Evolutionary conservation across 75 land plant genomes (phyloP).

Genomic region (Cryptomeria japonica): DNA sequence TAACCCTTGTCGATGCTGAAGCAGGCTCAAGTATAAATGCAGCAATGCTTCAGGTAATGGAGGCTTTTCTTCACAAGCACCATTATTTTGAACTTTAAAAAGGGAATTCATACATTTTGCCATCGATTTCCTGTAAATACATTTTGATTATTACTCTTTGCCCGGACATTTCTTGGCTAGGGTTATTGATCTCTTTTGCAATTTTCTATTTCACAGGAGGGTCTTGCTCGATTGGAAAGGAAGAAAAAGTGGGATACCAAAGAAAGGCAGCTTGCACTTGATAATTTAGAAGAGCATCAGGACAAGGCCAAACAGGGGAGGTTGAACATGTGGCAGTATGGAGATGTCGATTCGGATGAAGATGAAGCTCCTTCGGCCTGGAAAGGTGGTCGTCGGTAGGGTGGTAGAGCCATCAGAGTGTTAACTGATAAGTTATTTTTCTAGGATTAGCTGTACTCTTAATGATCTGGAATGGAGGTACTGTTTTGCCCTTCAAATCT

Average conservation of each 20-base stretch:
- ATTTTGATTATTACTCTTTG: neutral
- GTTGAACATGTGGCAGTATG: slow-evolving; percentile 88
- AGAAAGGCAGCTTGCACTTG: slow-evolving; percentile 66
- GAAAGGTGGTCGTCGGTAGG: slow-evolving; percentile 58
- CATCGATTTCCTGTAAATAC: neutral
- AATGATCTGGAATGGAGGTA: neutral
- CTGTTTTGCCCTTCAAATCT: neutral
- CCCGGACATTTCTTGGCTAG: neutral
- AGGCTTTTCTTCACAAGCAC: neutral
- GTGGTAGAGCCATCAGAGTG: neutral
- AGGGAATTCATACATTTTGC: neutral
- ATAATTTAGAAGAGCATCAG: slow-evolving; percentile 66
- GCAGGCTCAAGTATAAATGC: slow-evolving; percentile 68
- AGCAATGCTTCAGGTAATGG: slow-evolving; percentile 68
- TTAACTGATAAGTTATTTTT: neutral
- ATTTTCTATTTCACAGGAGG: slow-evolving; percentile 39
- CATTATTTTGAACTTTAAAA: neutral
- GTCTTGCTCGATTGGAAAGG: slow-evolving; percentile 80
- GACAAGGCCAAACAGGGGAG: slow-evolving; percentile 54
- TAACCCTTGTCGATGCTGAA: slow-evolving; percentile 72
- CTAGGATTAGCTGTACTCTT: slow-evolving; percentile 3
- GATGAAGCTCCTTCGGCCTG: slow-evolving; percentile 63
- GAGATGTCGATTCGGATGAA: slow-evolving; percentile 88
- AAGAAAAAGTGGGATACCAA: slow-evolving; percentile 66
- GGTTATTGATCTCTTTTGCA: neutral